Evolutionary conservation across 2,329 filamentous ascomycete genomes (phyloP), one percentile per base, ranked within the genome.

Genomic region (Cyphellophora attinorum): DNA sequence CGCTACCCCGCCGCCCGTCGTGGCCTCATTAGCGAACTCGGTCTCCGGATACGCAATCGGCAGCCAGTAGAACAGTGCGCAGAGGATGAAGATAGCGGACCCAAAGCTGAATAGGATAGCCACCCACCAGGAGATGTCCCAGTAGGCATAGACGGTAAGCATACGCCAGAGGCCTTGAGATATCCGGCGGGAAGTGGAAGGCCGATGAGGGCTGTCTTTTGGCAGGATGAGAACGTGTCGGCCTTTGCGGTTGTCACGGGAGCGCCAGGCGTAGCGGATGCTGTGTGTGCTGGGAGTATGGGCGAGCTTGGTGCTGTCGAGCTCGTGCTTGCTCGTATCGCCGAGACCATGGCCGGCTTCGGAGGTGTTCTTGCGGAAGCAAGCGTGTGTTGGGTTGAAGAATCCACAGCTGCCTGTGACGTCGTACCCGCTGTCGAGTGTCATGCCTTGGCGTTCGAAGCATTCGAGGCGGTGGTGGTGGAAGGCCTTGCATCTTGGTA

Each of bases 1-100:
- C 0, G 71, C 74, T 14, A 79, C 64, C 2, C 77, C 79, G 3
- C 73, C 76, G 1, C 62, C 78, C 42, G 61, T 59, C 5, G 61
- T 41, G 1, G 59, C 55, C 52, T 81, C 76, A 18, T 62, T 62
- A 1, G 56, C 21, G 28, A 46, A 46, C 12, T 43, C 38, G 5
- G 44, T 42, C 2, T 41, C 58, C 0, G 76, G 76, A 5, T 57
- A 53, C 15, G 61, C 60, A 2, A 76, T 54, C 0, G 79, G 79
- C 2, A 81, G 59, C 62, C 69, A 80, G 4, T 68, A 67, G 49
- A 81, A 81, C 52, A 46, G 42, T 5, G 40, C 31, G 49, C 81
- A 81, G 39, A 74, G 51, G 2, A 70, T 62, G 70, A 71, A 76
- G 17, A 75, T 56, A 0, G 65, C 47, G 0, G 66, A 73, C 0